Evolutionary conservation across 2,329 filamentous ascomycete species (phyloP).

Genomic region (Diaporthe aspalathi): DNA sequence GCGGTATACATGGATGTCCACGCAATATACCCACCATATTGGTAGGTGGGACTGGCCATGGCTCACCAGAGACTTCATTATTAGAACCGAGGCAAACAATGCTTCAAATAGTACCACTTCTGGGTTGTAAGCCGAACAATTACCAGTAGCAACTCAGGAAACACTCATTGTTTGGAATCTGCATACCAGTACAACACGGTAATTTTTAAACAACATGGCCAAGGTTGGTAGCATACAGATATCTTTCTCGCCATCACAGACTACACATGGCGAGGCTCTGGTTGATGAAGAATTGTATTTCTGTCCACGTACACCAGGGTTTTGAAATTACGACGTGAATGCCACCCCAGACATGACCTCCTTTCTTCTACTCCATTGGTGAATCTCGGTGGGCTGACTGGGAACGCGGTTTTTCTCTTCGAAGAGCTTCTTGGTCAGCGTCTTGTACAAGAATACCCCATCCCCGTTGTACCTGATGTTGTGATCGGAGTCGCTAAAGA

Average conservation of each 20-base stretch:
- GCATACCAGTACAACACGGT: too few species aligned
- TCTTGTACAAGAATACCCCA: slow-evolving; percentile 68
- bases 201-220: neutral
- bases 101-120: neutral
- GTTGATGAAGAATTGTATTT: too few species aligned
- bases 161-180: neutral
- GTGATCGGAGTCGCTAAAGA: slow-evolving; percentile 75
- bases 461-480: slow-evolving; percentile 69
- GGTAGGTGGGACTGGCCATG: neutral
- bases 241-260: neutral
- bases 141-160: neutral
- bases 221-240: neutral
- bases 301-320: neutral
- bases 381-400: slow-evolving; percentile 40
- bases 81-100: too few species aligned
- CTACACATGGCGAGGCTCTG: neutral
- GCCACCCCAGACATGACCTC: neutral
- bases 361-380: slow-evolving; percentile 24
- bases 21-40: neutral
- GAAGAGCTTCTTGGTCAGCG: slow-evolving; percentile 68
- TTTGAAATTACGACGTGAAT: neutral
- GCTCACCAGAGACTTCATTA: neutral
- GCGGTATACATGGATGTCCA: neutral
- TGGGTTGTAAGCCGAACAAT: neutral
- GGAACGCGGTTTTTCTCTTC: slow-evolving; percentile 67